Percentiles rank a stretch among this genome's conserved stretches.
These are phyloP conservation scores for Coniosporium tulheliwenetii DNA, from an alignment of 2,329 filamentous ascomycete genomes.

Conservation along the genomic window DNA sequence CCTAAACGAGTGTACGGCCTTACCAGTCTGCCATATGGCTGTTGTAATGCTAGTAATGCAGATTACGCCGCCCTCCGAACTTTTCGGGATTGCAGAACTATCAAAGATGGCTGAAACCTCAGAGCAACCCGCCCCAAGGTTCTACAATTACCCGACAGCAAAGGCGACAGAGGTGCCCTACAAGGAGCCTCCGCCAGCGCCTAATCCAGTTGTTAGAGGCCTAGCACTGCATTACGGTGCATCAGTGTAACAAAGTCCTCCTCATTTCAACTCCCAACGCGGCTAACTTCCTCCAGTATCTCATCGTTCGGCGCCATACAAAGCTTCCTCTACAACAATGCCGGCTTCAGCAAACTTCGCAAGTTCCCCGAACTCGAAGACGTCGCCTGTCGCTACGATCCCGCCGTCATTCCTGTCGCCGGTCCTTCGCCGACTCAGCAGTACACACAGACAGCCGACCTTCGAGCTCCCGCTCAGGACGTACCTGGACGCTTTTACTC, in stretches of 20 bases:
- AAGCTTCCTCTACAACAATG: constrained; percentile 53
- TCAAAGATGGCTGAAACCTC: no score
- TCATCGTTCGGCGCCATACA: constrained; percentile 45
- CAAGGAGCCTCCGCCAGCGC: constrained; percentile 17
- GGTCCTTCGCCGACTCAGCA: constrained; percentile 7
- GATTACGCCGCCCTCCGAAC: no score
- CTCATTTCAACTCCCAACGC: constrained; percentile 1
- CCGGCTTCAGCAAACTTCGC: constrained; percentile 45
- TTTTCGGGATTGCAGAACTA: no score
- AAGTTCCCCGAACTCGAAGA: constrained; percentile 38
- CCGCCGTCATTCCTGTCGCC: constrained; percentile 36
- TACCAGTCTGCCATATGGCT: no score
- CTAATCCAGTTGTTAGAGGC: constrained; percentile 58
- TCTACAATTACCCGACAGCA: constrained; percentile 19
- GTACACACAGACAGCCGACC: constrained; percentile 9
- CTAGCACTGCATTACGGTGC: constrained; percentile 44
- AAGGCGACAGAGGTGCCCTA: constrained; percentile 16
- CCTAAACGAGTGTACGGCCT: no score
- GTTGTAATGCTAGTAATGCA: no score
- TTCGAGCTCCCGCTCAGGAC: constrained; percentile 9
- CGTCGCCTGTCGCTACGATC: constrained; percentile 38
- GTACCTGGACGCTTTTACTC: constrained; percentile 28
- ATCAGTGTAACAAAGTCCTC: constrained; percentile 35
- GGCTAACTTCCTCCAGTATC: constrained; percentile 28
- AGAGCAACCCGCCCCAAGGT: neutral